Evolutionary conservation across 1,284 basidiomycete species (phyloP).

Genomic region (Butyriboletus appendiculatus): DNA sequence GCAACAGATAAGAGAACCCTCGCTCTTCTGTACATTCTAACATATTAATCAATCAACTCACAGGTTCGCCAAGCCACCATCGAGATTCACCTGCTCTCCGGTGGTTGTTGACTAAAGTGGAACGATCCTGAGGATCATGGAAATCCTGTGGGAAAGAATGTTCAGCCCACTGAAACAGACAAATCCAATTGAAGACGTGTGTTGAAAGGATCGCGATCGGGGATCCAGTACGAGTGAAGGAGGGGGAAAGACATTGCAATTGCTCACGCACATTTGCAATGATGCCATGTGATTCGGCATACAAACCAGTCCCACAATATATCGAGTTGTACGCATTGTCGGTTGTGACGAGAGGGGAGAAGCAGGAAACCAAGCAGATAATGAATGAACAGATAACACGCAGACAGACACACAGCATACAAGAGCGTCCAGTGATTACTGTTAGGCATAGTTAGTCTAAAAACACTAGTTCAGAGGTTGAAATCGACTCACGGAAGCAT

Average conservation of each 20-base stretch:
- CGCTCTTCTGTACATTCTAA: not conserved
- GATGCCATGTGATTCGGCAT: conserved; percentile 86
- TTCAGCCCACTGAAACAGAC: not conserved
- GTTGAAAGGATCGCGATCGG: not conserved
- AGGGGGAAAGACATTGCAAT: not conserved
- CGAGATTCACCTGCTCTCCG: conserved; percentile 57
- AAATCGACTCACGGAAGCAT: conserved; percentile 74
- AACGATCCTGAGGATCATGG: conserved; percentile 63
- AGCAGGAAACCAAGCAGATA: not conserved
- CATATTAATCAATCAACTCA: conserved; percentile 37
- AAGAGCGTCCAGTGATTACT: conserved; percentile 87
- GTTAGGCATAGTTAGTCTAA: not conserved
- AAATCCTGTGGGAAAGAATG: conserved; percentile 58
- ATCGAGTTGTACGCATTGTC: not conserved
- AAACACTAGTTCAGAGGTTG: not conserved
- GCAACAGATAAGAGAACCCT: not conserved
- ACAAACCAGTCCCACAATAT: conserved; percentile 73
- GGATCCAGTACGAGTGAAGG: not conserved
- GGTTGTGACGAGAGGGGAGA: not conserved
- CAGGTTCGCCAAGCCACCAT: conserved; percentile 90
- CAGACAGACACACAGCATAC: conserved; percentile 37
- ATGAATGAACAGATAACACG: conserved; percentile 12
- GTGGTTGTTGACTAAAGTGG: conserved; percentile 71
- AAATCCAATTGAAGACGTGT: too few species aligned
- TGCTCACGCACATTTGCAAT: conserved; percentile 72